Conservation (phyloP, 1,284 basidiomycete species). For the Sporisorium scitamineum region DNA sequence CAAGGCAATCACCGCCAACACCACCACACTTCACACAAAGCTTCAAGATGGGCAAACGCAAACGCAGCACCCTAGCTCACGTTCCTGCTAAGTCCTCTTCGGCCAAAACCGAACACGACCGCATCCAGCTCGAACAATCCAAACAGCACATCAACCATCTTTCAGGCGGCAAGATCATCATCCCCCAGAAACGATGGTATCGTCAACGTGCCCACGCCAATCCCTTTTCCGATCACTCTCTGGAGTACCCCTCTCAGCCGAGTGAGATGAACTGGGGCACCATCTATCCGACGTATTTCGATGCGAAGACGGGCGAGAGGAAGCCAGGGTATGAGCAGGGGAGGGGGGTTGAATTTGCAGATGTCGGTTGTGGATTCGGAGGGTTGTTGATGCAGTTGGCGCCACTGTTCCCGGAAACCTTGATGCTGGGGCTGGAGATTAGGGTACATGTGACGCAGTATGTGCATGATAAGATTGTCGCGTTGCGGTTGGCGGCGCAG, state of each 20-base stretch:
- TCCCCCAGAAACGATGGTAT: conserved; percentile 88
- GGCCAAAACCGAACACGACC: conserved; percentile 37
- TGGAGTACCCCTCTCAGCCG: conserved; percentile 89
- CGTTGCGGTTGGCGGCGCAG: conserved; percentile 76
- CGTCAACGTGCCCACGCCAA: conserved; percentile 97
- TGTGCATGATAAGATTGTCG: conserved; percentile 91
- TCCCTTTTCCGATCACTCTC: conserved; percentile 93
- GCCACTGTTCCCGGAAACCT: conserved; percentile 87
- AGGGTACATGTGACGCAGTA: conserved; percentile 96
- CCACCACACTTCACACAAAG: too few species aligned
- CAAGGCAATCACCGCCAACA: too few species aligned
- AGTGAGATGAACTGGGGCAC: conserved; percentile 82
- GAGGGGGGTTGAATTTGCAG: conserved; percentile 88
- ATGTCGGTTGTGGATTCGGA: conserved; percentile 98
- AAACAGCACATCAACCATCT: conserved; percentile 57
- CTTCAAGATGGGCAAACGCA: conserved; percentile 40
- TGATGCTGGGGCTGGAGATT: conserved; percentile 99
- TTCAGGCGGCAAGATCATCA: conserved; percentile 54
- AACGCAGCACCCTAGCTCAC: conserved; percentile 33
- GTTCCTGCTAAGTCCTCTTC: conserved; percentile 22
- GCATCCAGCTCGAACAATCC: conserved; percentile 43
- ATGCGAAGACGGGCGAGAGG: conserved; percentile 47
- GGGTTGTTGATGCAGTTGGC: conserved; percentile 91
- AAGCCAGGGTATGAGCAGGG: conserved; percentile 7
- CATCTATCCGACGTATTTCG: conserved; percentile 83